Base-by-base conservation (phyloP, 2,329 filamentous ascomycete species). In the Triangularia verruculosa region DNA sequence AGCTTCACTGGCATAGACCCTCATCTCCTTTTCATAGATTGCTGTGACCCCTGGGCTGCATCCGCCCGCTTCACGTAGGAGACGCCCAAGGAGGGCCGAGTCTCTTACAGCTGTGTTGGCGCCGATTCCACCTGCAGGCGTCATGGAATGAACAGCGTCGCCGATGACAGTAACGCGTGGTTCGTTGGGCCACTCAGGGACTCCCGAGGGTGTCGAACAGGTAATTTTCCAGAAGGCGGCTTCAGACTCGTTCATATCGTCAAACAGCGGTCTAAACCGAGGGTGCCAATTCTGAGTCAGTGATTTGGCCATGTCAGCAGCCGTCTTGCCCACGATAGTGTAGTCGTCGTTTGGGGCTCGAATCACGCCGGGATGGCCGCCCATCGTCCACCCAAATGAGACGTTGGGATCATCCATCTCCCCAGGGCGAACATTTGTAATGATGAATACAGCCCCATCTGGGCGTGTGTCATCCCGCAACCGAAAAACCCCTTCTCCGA, bases 181-280 rank as follows among this genome's bases (percentile, higher is more conserved):
- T 60, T 86, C 80, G 53, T 85, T 88, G 8, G 75, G 68, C 86
- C 86, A 89, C 53, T 82, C 78, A 0, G 86, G 86, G 0, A 89
- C 83, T 1, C 86, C 85, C 0, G 77, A 77, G 0, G 86, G 86
- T 0, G 79, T 81, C 0, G 85, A 87, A 67, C 84, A 88, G 1
- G 86, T 88, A 56, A 89, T 88, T 69, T 87, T 89, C 84, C 85
- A 88, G 67, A 89, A 89, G 0, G 86, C 86, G 0, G 86, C 83
- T 66, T 89, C 83, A 0, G 73, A 66, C 61, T 81, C 82, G 4
- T 76, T 71, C 83, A 88, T 87, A 34, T 86, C 69, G 5, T 87
- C 83, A 64, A 89, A 83, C 0, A 89, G 73, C 1, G 84, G 79
- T 70, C 78, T 81, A 54, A 89, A 74, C 2, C 80, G 78, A 12